Evolutionary conservation across 2,329 filamentous ascomycete species (phyloP).

Genomic region (Purpureocillium takamizusanense): DNA sequence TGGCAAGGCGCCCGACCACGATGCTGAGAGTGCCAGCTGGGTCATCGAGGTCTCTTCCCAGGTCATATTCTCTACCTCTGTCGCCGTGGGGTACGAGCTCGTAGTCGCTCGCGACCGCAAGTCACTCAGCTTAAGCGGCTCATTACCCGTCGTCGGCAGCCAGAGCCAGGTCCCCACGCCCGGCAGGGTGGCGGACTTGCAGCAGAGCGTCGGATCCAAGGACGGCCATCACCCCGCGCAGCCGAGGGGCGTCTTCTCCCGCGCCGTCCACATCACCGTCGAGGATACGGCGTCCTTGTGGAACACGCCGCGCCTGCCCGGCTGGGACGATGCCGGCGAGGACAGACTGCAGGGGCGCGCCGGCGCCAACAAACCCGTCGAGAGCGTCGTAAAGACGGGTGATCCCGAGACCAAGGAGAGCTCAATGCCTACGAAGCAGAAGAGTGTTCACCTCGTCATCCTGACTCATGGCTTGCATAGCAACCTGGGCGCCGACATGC

Average conservation of each 20-base stretch:
- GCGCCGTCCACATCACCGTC: conserved; percentile 65
- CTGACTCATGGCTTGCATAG: conserved; percentile 93
- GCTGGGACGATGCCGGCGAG: conserved; percentile 40
- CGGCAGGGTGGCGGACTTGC: conserved; percentile 69
- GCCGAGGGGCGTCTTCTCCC: conserved; percentile 72
- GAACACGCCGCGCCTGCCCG: conserved; percentile 81
- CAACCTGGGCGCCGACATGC: conserved; percentile 92
- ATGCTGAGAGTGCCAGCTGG: conserved; percentile 63
- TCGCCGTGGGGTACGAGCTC: conserved; percentile 80
- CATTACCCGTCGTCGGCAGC: conserved; percentile 35
- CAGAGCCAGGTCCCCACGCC: conserved; percentile 47
- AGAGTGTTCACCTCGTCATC: conserved; percentile 83
- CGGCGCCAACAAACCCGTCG: conserved; percentile 21
- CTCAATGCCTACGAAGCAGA: conserved; percentile 42
- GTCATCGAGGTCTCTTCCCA: conserved; percentile 87
- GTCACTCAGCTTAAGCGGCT: conserved; percentile 58
- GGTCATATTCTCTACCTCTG: conserved; percentile 85
- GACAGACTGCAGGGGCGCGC: conserved; percentile 13
- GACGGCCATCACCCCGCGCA: conserved; percentile 54
- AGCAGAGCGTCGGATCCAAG: conserved; percentile 49
- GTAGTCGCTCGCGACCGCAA: conserved; percentile 79
- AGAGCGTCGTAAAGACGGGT: conserved; percentile 23
- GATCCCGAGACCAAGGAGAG: conserved; percentile 17
- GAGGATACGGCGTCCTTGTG: conserved; percentile 86
- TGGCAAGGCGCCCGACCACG: conserved; percentile 32